Evolutionary conservation across 441 rosid genomes (phyloP).

Genomic region (Dalechampia spathulata): DNA sequence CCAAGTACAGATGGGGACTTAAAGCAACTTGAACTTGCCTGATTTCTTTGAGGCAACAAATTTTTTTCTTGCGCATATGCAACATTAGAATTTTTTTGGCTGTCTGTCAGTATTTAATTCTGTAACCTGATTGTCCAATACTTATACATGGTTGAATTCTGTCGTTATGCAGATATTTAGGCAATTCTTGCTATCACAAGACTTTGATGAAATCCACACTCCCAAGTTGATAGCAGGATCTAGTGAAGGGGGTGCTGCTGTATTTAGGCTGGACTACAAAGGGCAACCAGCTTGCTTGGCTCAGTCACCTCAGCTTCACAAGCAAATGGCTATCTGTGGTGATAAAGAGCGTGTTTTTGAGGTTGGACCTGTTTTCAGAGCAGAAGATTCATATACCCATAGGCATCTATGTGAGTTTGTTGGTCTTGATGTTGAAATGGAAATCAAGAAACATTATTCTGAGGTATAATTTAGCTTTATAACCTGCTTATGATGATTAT

Average conservation of each 20-base stretch:
- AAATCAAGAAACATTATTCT: slow-evolving; percentile 62
- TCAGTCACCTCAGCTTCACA: slow-evolving; percentile 88
- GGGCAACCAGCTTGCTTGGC: slow-evolving; percentile 80
- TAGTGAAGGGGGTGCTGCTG: slow-evolving; percentile 96
- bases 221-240: slow-evolving; percentile 79
- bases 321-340: slow-evolving; percentile 71
- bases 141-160: background rate
- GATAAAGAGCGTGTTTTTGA: slow-evolving; percentile 65
- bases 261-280: slow-evolving; percentile 78
- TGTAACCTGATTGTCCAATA: background rate
- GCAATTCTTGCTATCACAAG: slow-evolving; percentile 40
- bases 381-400: slow-evolving; percentile 76
- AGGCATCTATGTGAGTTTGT: slow-evolving; percentile 84
- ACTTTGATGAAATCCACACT: slow-evolving; percentile 67
- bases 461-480: slow-evolving; percentile 44
- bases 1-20: background rate
- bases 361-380: slow-evolving; percentile 73
- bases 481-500: slow-evolving; percentile 6
- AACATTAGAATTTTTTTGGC: background rate
- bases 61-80: background rate
- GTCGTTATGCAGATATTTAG: slow-evolving; percentile 51
- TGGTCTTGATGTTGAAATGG: slow-evolving; percentile 90
- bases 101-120: background rate
- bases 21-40: too few species aligned
- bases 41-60: background rate